Conservation (phyloP, 768 basidiomycete species). For the Psilocybe azurescens region DNA sequence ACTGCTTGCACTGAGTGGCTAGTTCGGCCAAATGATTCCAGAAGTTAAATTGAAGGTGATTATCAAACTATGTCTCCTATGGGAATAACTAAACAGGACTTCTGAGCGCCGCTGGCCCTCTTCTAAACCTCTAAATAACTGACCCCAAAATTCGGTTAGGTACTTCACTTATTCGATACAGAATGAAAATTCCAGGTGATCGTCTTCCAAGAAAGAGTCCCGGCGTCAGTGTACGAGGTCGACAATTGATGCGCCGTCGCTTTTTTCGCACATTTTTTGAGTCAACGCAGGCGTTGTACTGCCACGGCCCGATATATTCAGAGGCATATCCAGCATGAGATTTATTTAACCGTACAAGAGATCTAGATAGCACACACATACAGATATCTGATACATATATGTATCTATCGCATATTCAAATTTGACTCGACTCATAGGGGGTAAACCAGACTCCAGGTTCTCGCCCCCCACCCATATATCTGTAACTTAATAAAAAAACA, state of each 20-base stretch:
- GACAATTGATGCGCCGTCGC: not conserved
- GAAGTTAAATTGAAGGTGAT: not conserved
- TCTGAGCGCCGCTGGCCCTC: too few relatives aligned
- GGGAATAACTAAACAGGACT: too few relatives aligned
- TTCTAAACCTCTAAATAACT: too few relatives aligned
- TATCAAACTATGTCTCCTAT: not conserved
- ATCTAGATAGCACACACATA: slow-evolving; percentile 1
- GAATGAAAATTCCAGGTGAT: too few relatives aligned
- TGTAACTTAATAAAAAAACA: not conserved
- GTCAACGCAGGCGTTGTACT: too few relatives aligned
- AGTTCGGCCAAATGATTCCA: not conserved
- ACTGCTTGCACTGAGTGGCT: not conserved
- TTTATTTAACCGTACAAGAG: slow-evolving; percentile 6
- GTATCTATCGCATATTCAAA: not conserved
- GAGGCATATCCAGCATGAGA: not conserved
- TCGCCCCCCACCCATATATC: not conserved
- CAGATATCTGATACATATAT: not conserved
- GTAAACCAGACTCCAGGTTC: not conserved
- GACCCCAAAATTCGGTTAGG: too few relatives aligned
- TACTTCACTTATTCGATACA: too few relatives aligned
- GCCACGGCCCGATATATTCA: too few relatives aligned
- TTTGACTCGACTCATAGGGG: not conserved
- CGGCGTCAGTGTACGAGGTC: not conserved
- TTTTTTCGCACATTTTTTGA: not conserved
- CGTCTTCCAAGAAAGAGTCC: not conserved